Conservation (phyloP, 257 asterid species). For the Asclepias syriaca region DNA sequence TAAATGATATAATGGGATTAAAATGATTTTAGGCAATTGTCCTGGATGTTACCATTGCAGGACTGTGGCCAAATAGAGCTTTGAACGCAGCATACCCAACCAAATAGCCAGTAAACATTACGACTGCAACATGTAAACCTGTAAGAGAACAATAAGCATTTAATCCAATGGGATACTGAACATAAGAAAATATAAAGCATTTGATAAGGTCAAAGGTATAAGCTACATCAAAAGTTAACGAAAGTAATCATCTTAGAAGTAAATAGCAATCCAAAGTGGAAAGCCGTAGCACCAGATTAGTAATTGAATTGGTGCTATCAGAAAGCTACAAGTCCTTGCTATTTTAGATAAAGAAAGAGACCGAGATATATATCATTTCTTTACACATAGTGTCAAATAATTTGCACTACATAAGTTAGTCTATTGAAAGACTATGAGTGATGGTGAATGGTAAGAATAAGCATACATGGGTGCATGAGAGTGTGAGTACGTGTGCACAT, state of each 20-base stretch:
- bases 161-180: too few relatives aligned
- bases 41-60: constrained; percentile 59
- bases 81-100: constrained; percentile 86
- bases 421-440: neutral
- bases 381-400: neutral
- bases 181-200: too few relatives aligned
- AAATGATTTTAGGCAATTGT: neutral
- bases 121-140: constrained; percentile 79
- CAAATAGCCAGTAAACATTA: constrained; percentile 87
- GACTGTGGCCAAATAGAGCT: constrained; percentile 70
- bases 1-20: neutral
- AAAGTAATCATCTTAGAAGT: neutral
- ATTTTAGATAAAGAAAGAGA: neutral
- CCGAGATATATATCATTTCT: neutral
- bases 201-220: neutral
- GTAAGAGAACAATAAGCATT: constrained; percentile 19
- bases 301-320: neutral
- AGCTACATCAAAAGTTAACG: neutral
- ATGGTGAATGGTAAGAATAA: neutral
- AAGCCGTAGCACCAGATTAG: neutral
- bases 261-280: neutral
- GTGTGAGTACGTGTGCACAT: neutral
- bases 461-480: neutral
- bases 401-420: neutral
- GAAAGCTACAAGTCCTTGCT: neutral